phyloP scores from a whole-genome alignment of 306 rosid species.

The Carpinus viminea region DNA sequence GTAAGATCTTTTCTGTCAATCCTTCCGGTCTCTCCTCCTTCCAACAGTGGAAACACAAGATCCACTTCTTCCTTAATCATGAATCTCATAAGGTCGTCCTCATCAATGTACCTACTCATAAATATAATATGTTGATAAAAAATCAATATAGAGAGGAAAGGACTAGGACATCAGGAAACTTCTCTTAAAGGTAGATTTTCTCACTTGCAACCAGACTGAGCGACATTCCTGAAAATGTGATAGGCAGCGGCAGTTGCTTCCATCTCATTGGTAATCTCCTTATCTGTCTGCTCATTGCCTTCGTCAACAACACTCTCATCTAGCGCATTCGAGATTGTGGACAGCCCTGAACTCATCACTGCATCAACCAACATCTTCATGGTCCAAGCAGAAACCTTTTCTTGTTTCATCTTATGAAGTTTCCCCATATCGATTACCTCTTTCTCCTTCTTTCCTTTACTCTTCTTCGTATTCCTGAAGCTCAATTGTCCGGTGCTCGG shows the following conservation, averaged over 20 bases:
- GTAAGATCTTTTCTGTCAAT: conserved; percentile 69
- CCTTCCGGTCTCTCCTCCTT: conserved; percentile 45
- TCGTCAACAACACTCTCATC: conserved; percentile 58
- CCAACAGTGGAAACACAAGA: conserved; percentile 61
- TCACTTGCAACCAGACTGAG: conserved; percentile 63
- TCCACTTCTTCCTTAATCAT: conserved; percentile 86
- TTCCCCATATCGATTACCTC: conserved; percentile 69
- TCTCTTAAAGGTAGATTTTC: conserved; percentile 28
- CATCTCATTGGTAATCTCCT: conserved; percentile 88
- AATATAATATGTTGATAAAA: conserved; percentile 12
- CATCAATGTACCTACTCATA: conserved; percentile 66
- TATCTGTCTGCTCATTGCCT: conserved; percentile 48
- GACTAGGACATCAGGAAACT: not conserved
- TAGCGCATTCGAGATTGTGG: conserved; percentile 65
- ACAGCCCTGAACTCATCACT: conserved; percentile 71
- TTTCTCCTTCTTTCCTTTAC: conserved; percentile 42
- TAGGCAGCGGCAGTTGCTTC: conserved; percentile 85
- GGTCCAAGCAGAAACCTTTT: conserved; percentile 93
- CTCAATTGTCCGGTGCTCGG: conserved; percentile 61
- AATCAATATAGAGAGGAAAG: conserved; percentile 1
- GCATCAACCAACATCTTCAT: conserved; percentile 92
- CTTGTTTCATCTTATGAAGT: conserved; percentile 79
- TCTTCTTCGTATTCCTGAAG: conserved; percentile 57
- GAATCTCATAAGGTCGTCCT: conserved; percentile 68
- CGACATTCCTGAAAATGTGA: conserved; percentile 73